These are phyloP conservation scores for Debaryomyces fabryi DNA, from an alignment of 1,139 yeast genomes.

Conservation along the genomic window DNA sequence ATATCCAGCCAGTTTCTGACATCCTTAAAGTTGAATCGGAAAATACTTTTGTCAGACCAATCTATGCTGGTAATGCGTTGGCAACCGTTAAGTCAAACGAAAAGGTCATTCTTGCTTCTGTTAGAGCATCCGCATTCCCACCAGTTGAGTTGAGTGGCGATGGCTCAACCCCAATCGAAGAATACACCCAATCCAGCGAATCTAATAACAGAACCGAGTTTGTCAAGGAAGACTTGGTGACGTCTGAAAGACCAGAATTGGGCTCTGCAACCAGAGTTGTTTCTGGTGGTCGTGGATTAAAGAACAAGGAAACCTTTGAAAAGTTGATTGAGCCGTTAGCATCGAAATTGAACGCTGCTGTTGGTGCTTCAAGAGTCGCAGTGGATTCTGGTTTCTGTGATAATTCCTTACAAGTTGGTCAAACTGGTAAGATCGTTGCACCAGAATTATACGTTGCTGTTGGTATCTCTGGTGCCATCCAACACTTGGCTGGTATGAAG, in stretches of 20 bases:
- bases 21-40: slow-evolving; percentile 66
- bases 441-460: slow-evolving; percentile 93
- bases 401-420: slow-evolving; percentile 97
- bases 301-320: slow-evolving; percentile 86
- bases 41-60: slow-evolving; percentile 85
- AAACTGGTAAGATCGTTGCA: slow-evolving; percentile 97
- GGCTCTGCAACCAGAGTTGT: slow-evolving; percentile 81
- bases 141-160: slow-evolving; percentile 49
- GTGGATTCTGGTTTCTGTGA: slow-evolving; percentile 96
- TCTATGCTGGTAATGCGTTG: slow-evolving; percentile 93
- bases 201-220: slow-evolving; percentile 51
- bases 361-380: slow-evolving; percentile 98
- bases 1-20: slow-evolving; percentile 87
- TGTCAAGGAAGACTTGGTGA: slow-evolving; percentile 70
- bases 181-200: slow-evolving; percentile 38
- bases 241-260: slow-evolving; percentile 89
- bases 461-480: slow-evolving; percentile 97
- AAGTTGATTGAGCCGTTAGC: slow-evolving; percentile 81
- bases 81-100: slow-evolving; percentile 80
- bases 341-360: slow-evolving; percentile 81
- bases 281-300: slow-evolving; percentile 93
- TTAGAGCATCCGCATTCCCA: slow-evolving; percentile 84
- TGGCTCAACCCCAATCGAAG: slow-evolving; percentile 52
- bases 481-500: slow-evolving; percentile 98
- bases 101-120: slow-evolving; percentile 64